Conservation (phyloP, 2,329 filamentous ascomycete species). For the Aspergillus latus region DNA sequence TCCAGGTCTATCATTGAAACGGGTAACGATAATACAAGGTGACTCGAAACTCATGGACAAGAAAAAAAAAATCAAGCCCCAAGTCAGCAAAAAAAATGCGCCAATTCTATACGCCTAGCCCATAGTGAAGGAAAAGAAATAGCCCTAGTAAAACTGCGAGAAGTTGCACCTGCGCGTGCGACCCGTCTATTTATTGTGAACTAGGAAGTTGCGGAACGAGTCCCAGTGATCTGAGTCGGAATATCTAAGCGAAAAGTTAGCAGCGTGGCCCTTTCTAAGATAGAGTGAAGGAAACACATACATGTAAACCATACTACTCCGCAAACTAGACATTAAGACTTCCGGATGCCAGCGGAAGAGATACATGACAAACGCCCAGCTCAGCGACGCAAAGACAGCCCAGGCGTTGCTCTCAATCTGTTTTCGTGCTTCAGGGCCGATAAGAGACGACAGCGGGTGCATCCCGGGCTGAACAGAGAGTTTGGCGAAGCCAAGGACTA, state of each 20-base stretch:
- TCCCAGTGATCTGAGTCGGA: slow-evolving; percentile 87
- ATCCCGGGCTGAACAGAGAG: slow-evolving; percentile 67
- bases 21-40: slow-evolving; percentile 16
- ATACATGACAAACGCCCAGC: slow-evolving; percentile 95
- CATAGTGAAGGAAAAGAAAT: background rate
- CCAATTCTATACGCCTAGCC: slow-evolving; percentile 23
- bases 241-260: slow-evolving; percentile 53
- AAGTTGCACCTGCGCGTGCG: background rate
- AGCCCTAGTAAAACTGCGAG: background rate
- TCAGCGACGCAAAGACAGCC: slow-evolving; percentile 87
- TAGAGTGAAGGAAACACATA: slow-evolving; percentile 53
- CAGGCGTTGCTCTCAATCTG: slow-evolving; percentile 71
- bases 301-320: slow-evolving; percentile 97
- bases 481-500: slow-evolving; percentile 79
- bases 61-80: slow-evolving; percentile 3
- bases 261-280: background rate
- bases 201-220: slow-evolving; percentile 75
- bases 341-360: slow-evolving; percentile 90
- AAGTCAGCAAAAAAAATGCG: slow-evolving; percentile 13
- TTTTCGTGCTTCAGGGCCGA: slow-evolving; percentile 46
- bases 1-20: background rate
- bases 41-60: slow-evolving; percentile 2
- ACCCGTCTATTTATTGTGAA: slow-evolving; percentile 68
- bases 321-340: slow-evolving; percentile 83
- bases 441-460: slow-evolving; percentile 42